phyloP scores from a whole-genome alignment of 306 rosid species.

The Corylus heterophylla region DNA sequence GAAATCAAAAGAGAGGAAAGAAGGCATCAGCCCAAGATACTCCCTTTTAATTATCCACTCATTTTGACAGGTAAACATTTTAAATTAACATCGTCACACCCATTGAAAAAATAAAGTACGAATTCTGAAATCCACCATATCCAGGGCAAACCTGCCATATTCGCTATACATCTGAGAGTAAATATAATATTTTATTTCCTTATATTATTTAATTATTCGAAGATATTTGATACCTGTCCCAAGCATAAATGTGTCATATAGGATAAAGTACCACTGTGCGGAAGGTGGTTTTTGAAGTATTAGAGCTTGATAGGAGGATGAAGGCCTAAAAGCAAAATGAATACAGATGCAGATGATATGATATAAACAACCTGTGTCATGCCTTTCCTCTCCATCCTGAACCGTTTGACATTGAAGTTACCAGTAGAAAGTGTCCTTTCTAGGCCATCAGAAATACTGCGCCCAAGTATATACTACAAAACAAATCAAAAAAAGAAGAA shows the following conservation, averaged over 20 bases:
- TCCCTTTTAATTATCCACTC: neutral
- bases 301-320: neutral
- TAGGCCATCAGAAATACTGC: slow-evolving; percentile 53
- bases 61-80: neutral
- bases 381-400: slow-evolving; percentile 84
- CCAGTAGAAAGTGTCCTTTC: slow-evolving; percentile 93
- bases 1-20: neutral
- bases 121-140: neutral
- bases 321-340: neutral
- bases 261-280: neutral
- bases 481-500: neutral
- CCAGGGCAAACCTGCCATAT: neutral
- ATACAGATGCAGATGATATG: neutral
- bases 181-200: neutral
- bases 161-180: neutral
- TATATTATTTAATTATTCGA: neutral
- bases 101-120: neutral
- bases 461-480: slow-evolving; percentile 36
- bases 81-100: neutral
- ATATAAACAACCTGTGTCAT: slow-evolving; percentile 75
- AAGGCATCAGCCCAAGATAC: neutral
- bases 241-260: neutral
- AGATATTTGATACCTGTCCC: neutral
- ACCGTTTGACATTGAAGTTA: slow-evolving; percentile 73
- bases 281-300: neutral